A percentile compares a stretch with the other conserved stretches of the same genome.
phyloP scores from a whole-genome alignment of 805 yeast species.

The Cyberlindnera nakhonratchasimensis region DNA sequence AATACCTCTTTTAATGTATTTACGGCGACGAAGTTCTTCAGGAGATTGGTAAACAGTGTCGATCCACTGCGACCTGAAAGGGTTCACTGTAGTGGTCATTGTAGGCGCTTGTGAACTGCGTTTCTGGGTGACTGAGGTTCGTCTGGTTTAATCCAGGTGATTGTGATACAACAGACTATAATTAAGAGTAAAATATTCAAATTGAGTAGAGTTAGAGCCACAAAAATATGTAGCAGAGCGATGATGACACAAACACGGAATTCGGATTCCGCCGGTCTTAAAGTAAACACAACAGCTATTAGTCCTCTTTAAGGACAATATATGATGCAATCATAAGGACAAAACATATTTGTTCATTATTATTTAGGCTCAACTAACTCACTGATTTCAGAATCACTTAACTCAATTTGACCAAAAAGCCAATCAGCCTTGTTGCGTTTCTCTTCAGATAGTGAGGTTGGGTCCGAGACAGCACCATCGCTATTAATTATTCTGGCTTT shows the following conservation, averaged over 20 bases:
- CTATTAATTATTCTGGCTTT: too few relatives aligned
- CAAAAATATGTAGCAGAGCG: too few relatives aligned
- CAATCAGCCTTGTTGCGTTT: background rate
- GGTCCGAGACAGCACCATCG: background rate
- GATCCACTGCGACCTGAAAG: conserved; percentile 3
- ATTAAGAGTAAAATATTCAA: too few relatives aligned
- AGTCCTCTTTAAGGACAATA: background rate
- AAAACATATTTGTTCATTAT: too few relatives aligned
- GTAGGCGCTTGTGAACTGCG: too few relatives aligned
- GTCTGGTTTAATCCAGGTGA: too few relatives aligned
- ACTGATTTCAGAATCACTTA: background rate
- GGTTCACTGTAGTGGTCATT: too few relatives aligned
- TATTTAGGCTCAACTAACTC: background rate
- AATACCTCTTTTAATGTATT: conserved; percentile 58
- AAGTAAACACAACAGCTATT: background rate
- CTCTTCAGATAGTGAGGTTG: background rate
- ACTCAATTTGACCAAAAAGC: background rate
- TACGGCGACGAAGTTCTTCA: conserved; percentile 50
- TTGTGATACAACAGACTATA: too few relatives aligned
- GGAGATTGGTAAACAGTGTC: conserved; percentile 23
- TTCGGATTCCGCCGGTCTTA: conserved; percentile 2
- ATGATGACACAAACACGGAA: conserved; percentile 3
- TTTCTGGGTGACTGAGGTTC: too few relatives aligned
- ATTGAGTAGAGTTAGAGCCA: too few relatives aligned
- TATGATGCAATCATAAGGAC: too few relatives aligned